Evolutionary conservation across 805 yeast genomes (phyloP).

Genomic region (Hanseniaspora hatyaiensis): DNA sequence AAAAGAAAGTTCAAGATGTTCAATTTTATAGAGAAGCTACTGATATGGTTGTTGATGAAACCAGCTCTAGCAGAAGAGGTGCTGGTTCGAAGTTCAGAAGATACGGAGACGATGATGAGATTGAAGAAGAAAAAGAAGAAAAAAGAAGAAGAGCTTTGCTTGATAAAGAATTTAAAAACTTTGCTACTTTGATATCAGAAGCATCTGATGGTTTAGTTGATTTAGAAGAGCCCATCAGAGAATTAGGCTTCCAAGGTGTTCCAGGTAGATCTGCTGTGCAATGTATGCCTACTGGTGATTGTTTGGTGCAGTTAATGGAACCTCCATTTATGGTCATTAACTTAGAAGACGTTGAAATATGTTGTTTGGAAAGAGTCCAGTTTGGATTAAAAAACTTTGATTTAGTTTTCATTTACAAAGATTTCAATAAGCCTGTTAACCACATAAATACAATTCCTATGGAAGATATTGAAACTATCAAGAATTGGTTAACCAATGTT

Average conservation of each 20-base stretch:
- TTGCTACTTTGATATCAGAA: constrained; percentile 84
- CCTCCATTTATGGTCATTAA: constrained; percentile 91
- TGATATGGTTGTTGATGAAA: constrained; percentile 91
- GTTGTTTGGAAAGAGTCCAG: constrained; percentile 92
- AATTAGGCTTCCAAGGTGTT: constrained; percentile 93
- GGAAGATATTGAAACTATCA: constrained; percentile 80
- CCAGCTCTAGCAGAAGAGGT: constrained; percentile 77
- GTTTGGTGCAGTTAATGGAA: constrained; percentile 84
- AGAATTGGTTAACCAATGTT: constrained; percentile 95
- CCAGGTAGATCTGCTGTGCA: constrained; percentile 89
- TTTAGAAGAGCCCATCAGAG: constrained; percentile 89
- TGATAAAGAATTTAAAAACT: constrained; percentile 81
- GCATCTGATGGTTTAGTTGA: constrained; percentile 74
- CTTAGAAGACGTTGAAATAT: constrained; percentile 82
- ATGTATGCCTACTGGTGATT: constrained; percentile 95
- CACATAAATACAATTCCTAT: constrained; percentile 92
- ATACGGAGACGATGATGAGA: constrained; percentile 96
- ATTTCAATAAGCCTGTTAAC: constrained; percentile 73
- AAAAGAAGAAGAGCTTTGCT: constrained; percentile 80
- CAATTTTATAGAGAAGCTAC: constrained; percentile 96
- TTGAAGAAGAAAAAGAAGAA: constrained; percentile 97
- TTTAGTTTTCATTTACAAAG: constrained; percentile 91
- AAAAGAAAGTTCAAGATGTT: constrained; percentile 86
- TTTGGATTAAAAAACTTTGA: constrained; percentile 95
- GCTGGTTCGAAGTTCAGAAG: constrained; percentile 54